phyloP scores from a whole-genome alignment of 169 alveolate genomes.

The Plasmodium cynomolgi region DNA sequence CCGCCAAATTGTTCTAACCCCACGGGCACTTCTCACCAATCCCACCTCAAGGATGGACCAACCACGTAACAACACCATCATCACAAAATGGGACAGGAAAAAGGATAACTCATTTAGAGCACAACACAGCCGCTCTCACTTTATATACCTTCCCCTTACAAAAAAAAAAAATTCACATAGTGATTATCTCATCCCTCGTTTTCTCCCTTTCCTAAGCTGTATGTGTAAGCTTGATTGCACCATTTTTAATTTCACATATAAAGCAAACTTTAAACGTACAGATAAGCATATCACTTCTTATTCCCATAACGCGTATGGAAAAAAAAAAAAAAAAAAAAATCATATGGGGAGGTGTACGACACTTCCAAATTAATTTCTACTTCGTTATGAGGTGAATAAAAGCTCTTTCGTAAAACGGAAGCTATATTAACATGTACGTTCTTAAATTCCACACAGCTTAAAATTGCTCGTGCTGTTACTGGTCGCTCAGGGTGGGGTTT shows the following conservation, averaged over 20 bases:
- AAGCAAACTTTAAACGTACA: background rate
- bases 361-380: background rate
- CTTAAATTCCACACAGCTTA: background rate
- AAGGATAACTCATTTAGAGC: background rate
- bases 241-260: background rate
- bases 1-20: background rate
- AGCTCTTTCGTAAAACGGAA: background rate
- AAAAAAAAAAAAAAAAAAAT: no score
- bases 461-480: background rate
- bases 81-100: background rate
- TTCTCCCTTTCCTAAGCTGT: background rate
- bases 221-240: background rate
- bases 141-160: background rate
- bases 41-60: background rate
- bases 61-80: background rate
- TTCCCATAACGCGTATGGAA: background rate
- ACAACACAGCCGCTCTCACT: background rate
- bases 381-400: background rate
- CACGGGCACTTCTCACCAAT: background rate
- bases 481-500: background rate
- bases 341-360: background rate
- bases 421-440: background rate
- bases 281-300: background rate
- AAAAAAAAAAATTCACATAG: background rate
- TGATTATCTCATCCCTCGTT: background rate